Evolutionary conservation across 1,139 yeast species (phyloP), one percentile per base, ranked within the genome.

Genomic region (Taphrina flavorubra): DNA sequence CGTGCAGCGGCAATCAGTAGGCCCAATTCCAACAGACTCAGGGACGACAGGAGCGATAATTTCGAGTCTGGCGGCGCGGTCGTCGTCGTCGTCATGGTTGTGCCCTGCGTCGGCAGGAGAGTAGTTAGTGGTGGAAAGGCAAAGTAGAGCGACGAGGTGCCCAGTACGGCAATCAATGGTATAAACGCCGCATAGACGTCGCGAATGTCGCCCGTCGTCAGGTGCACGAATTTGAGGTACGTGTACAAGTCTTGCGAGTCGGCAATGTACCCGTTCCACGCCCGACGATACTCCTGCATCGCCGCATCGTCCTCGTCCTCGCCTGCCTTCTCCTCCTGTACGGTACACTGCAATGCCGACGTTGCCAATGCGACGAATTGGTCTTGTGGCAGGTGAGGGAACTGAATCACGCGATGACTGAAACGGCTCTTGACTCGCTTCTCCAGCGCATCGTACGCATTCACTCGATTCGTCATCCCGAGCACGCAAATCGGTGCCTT

Each of bases 401-500:
- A 80, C 46, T 85, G 82, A 44, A 90, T 82, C 1, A 89, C 79
- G 65, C 96, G 80, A 76, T 92, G 97, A 44, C 96, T 87, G 77
- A 92, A 94, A 71, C 99, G 81, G 70, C 96, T 88, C 73, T 92
- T 84, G 0, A 95, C 98, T 73, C 99, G 83, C 75, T 92, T 94
- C 76, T 95, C 99, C 68, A 94, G 81, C 72, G 86, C 81, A 74
- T 94, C 98, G 0, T 91, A 83, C 8, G 90, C 90, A 51, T 72
- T 74, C n/a, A 90, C 81, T 69, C 88, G 87, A 1, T 94, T 83
- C 0, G 96, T 87, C 6, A 89, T 79, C 0, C 98, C 98, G 65
- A 94, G 79, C 4, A 94, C 90, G 68, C 95, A 86, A 3, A 92
- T 86, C 0, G 97, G 96, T 0, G 89, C 86, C 20, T 81, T 76